Evolutionary conservation across 192 early-diverging fungal genomes (phyloP).

Genomic region (Cetraspora pellucida): DNA sequence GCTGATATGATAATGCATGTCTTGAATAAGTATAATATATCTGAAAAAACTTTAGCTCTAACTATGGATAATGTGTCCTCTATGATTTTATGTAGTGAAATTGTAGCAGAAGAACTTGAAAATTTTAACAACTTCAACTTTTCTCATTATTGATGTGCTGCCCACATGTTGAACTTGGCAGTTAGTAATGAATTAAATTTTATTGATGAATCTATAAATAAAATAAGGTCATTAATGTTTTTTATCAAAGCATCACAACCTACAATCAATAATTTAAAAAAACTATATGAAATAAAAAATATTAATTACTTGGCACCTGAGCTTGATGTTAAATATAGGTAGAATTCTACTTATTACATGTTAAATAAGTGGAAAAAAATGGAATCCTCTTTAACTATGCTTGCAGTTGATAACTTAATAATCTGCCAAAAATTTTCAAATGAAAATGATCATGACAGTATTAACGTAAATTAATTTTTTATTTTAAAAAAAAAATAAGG

Average conservation of each 20-base stretch:
- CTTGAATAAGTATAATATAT: not conserved
- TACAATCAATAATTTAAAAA: not conserved
- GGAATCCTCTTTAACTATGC: too few relatives aligned
- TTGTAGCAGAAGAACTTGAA: not conserved
- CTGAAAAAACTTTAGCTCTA: not conserved
- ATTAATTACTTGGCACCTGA: constrained; percentile 7
- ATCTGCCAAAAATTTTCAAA: too few relatives aligned
- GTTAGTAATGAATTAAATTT: not conserved
- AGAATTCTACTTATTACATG: too few relatives aligned
- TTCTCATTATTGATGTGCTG: too few relatives aligned
- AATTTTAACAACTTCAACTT: not conserved
- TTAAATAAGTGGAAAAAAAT: too few relatives aligned
- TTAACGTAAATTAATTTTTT: too few relatives aligned
- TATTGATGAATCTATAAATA: not conserved
- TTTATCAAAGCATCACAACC: not conserved
- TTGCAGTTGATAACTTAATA: too few relatives aligned
- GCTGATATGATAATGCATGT: not conserved
- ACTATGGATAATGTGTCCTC: not conserved
- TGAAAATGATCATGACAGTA: too few relatives aligned
- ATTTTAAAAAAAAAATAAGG: too few relatives aligned
- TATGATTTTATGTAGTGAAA: not conserved
- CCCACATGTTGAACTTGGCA: constrained; percentile 3
- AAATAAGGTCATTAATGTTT: not conserved
- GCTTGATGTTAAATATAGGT: not conserved
- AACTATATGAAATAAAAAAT: not conserved